Conservation (phyloP, 257 asterid species). For the Solanum pinnatisectum region DNA sequence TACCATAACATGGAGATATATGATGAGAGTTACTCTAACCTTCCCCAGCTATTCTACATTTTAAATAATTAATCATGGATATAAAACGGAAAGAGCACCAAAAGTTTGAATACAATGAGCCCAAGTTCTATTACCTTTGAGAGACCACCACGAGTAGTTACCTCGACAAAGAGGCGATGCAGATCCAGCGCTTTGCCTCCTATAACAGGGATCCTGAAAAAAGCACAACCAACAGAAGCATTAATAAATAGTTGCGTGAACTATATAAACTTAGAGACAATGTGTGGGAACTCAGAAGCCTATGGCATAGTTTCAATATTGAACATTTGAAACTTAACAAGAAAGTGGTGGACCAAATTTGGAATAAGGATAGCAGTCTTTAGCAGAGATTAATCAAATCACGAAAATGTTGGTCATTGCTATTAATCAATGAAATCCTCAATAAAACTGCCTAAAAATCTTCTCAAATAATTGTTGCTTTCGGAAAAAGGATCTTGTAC, state of each 20-base stretch:
- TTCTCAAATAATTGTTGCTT: neutral
- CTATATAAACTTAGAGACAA: neutral
- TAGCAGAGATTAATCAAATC: neutral
- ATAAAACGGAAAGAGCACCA: neutral
- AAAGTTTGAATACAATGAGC: neutral
- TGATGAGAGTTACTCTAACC: neutral
- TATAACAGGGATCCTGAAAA: conserved; percentile 61
- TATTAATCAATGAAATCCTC: neutral
- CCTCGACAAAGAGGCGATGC: conserved; percentile 78
- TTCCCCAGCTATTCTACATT: neutral
- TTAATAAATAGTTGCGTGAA: neutral
- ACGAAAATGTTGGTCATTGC: neutral
- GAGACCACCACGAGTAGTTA: conserved; percentile 83
- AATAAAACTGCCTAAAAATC: neutral
- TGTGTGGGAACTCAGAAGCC: neutral
- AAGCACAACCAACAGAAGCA: neutral
- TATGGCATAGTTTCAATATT: neutral
- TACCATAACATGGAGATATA: neutral
- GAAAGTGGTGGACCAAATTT: neutral
- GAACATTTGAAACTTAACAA: neutral
- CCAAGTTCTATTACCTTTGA: conserved; percentile 33
- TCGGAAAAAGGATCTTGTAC: neutral
- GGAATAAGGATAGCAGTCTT: neutral
- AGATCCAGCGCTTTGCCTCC: conserved; percentile 74
- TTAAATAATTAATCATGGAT: neutral